A percentile compares a stretch with the other conserved stretches of the same genome.
These are phyloP conservation scores for Fraxinus pennsylvanica DNA, from an alignment of 257 asterid genomes.

Conservation along the genomic window DNA sequence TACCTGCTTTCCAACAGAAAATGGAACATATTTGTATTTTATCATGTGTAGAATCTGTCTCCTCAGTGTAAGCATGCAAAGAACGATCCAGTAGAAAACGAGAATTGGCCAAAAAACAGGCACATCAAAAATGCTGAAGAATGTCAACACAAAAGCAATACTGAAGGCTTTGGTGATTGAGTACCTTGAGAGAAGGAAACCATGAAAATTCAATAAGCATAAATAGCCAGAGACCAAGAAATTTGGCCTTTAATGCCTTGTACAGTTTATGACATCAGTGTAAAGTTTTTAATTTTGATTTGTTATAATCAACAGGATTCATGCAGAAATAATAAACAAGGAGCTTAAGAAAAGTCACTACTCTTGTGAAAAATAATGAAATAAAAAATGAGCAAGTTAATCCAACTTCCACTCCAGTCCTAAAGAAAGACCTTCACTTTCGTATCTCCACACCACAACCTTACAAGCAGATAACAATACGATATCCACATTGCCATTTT, in stretches of 20 bases:
- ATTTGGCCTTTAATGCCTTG: not conserved
- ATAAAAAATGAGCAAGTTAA: not conserved
- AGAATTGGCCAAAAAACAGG: conserved; percentile 78
- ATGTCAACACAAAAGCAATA: conserved; percentile 54
- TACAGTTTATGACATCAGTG: not conserved
- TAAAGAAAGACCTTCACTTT: not conserved
- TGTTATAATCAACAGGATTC: not conserved
- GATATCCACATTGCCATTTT: not conserved
- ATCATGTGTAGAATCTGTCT: conserved; percentile 60
- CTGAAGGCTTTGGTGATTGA: conserved; percentile 60
- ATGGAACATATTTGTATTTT: conserved; percentile 60
- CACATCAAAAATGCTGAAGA: conserved; percentile 54
- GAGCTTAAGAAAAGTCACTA: not conserved
- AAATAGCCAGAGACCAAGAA: not conserved
- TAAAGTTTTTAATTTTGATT: not conserved
- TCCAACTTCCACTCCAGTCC: not conserved
- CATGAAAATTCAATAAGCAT: conserved; percentile 14
- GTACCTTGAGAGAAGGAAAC: conserved; percentile 40
- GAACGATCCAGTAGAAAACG: conserved; percentile 63
- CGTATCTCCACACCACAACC: not conserved
- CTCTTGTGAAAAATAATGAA: not conserved
- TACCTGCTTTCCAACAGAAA: conserved; percentile 63
- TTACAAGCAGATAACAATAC: not conserved
- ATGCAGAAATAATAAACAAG: not conserved
- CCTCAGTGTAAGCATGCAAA: conserved; percentile 57